phyloP scores from a whole-genome alignment of 75 land plant species.

The Sequoia sempervirens region DNA sequence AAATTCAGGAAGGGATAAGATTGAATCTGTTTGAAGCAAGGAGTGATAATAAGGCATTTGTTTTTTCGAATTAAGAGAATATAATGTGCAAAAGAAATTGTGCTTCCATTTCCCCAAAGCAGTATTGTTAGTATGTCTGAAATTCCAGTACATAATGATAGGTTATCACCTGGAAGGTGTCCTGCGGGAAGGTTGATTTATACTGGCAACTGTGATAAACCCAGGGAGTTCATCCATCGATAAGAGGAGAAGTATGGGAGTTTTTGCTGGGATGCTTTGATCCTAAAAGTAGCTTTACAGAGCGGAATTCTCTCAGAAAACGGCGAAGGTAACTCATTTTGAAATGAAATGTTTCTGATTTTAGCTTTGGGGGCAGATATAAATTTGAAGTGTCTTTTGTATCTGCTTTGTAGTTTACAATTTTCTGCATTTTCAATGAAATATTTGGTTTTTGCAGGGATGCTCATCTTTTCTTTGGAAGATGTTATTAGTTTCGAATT shows the following conservation, averaged over 20 bases:
- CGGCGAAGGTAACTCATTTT: constrained; percentile 53
- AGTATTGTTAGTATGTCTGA: constrained; percentile 1
- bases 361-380: background rate
- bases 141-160: constrained; percentile 12
- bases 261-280: constrained; percentile 87
- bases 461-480: background rate
- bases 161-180: constrained; percentile 11
- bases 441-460: background rate
- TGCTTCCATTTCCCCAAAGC: background rate
- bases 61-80: background rate
- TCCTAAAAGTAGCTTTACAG: constrained; percentile 68
- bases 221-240: constrained; percentile 90
- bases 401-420: background rate
- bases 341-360: background rate
- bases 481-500: background rate
- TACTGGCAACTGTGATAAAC: constrained; percentile 8
- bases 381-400: background rate
- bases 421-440: background rate
- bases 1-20: background rate
- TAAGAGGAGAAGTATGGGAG: constrained; percentile 98
- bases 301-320: constrained; percentile 61
- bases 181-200: constrained; percentile 12
- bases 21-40: background rate
- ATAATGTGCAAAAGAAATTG: background rate
- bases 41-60: background rate